Percentiles rank a stretch among this genome's conserved stretches.
Evolutionary conservation across 2,329 filamentous ascomycete genomes (phyloP).

Genomic region (Trichoderma simmonsii): DNA sequence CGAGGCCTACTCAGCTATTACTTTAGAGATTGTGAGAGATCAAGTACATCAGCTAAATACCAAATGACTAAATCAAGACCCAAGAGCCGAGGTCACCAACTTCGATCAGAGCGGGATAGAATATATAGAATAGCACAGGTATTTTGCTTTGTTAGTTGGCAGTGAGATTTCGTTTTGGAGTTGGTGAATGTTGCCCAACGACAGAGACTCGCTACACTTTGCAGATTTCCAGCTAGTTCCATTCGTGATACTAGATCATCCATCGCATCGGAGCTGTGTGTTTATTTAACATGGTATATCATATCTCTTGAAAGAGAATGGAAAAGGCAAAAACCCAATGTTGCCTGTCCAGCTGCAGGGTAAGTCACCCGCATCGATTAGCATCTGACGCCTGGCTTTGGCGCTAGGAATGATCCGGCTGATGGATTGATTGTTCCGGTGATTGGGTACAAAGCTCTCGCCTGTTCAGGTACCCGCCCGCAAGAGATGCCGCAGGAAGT

Average conservation of each 20-base stretch:
- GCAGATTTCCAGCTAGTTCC: neutral
- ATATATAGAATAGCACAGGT: neutral
- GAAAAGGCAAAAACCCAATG: neutral
- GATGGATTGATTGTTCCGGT: neutral
- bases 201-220: neutral
- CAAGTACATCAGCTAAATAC: neutral
- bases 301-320: neutral
- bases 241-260: neutral
- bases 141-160: neutral
- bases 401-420: constrained; percentile 11
- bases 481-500: neutral
- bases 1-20: neutral
- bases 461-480: constrained; percentile 5
- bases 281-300: neutral
- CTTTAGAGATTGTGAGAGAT: neutral
- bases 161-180: neutral
- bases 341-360: neutral
- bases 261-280: neutral
- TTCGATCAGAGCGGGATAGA: too few species aligned
- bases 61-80: neutral
- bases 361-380: neutral
- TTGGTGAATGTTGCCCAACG: neutral
- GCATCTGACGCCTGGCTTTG: neutral
- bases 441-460: neutral
- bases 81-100: too few species aligned